Percentiles rank a stretch among this genome's conserved stretches.
These are phyloP conservation scores for Rhodotorula diobovata DNA, from an alignment of 768 basidiomycete genomes.

Conservation along the genomic window DNA sequence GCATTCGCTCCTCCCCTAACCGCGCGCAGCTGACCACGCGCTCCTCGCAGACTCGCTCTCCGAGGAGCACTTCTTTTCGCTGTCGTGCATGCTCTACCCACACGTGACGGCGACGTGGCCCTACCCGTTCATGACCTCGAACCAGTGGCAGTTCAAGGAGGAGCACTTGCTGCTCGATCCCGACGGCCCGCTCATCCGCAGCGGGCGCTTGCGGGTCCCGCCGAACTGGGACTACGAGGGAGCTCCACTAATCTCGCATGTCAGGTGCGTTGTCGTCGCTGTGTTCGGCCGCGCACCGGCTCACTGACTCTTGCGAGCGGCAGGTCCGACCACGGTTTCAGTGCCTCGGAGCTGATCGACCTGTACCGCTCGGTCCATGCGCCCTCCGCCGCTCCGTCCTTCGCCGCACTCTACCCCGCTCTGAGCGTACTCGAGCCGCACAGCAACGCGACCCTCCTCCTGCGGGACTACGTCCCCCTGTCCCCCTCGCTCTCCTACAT, in stretches of 20 bases:
- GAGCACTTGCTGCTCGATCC: slow-evolving; percentile 1
- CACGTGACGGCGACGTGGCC: background rate
- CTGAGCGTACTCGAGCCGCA: too few species aligned
- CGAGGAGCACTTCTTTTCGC: slow-evolving; percentile 7
- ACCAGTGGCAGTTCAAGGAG: slow-evolving; percentile 7
- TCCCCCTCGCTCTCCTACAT: background rate
- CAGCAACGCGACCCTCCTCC: too few species aligned
- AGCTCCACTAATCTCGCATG: background rate
- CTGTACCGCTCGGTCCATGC: background rate
- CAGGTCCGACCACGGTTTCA: slow-evolving; percentile 3
- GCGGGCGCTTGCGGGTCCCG: background rate
- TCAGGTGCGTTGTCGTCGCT: background rate
- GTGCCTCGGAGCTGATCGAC: background rate
- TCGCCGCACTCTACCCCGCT: background rate
- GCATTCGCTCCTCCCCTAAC: too few species aligned
- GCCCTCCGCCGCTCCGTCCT: too few species aligned
- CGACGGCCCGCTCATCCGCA: background rate
- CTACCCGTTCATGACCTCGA: background rate
- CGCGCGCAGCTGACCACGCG: background rate
- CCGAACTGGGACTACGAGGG: background rate
- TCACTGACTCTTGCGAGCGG: background rate
- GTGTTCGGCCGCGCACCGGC: too few species aligned
- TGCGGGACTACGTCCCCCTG: background rate
- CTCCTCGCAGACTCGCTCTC: slow-evolving; percentile 3
- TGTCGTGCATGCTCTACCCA: background rate